A percentile compares a stretch with the other conserved stretches of the same genome.
These are phyloP conservation scores for Atalantia buxifolia DNA, from an alignment of 345 rosid species.

Conservation along the genomic window DNA sequence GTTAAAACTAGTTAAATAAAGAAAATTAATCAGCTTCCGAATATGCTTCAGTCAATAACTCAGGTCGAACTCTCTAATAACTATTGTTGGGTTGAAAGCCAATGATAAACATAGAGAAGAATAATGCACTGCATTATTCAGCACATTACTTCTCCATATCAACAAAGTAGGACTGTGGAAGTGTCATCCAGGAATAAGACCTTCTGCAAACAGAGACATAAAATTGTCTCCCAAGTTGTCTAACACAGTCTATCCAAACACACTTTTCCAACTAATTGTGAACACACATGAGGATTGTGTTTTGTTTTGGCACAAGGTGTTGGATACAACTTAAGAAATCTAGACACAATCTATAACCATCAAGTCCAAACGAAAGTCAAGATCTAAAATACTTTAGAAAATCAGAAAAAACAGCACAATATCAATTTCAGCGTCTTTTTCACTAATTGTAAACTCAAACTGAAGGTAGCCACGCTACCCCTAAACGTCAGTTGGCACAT, in stretches of 20 bases:
- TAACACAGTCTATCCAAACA: not conserved
- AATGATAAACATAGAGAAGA: not conserved
- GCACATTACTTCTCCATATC: not conserved
- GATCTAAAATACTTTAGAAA: not conserved
- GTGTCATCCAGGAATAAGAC: not conserved
- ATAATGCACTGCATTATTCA: not conserved
- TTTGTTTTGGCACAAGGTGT: not conserved
- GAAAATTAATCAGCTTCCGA: not conserved
- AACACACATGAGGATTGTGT: not conserved
- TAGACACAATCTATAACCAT: not conserved
- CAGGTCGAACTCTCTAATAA: not conserved
- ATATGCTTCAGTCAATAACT: not conserved
- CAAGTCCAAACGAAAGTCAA: not conserved
- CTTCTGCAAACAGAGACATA: not conserved
- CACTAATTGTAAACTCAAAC: not conserved
- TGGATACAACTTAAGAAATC: not conserved
- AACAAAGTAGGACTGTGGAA: not conserved
- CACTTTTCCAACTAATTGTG: not conserved
- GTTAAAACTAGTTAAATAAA: not conserved
- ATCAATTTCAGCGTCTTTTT: not conserved
- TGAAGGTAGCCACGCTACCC: not conserved
- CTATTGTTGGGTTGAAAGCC: not conserved
- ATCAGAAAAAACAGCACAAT: not conserved
- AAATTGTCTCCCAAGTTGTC: not conserved
- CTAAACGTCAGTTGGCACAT: not conserved